These are phyloP conservation scores for Cercospora zeina DNA, from an alignment of 2,329 filamentous ascomycete species.

Conservation along the genomic window DNA sequence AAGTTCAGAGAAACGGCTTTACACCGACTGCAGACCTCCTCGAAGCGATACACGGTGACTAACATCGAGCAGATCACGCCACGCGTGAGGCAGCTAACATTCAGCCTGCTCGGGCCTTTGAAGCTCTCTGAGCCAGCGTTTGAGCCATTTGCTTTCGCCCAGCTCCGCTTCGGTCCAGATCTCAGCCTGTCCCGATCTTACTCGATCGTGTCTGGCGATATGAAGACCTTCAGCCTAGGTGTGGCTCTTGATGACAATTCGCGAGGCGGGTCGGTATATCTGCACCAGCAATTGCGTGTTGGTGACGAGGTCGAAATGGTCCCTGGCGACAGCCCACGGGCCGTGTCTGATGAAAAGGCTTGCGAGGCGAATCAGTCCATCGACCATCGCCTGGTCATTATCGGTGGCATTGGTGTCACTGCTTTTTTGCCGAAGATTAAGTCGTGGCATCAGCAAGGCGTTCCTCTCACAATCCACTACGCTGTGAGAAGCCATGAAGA, in stretches of 20 bases:
- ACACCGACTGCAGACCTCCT: conserved; percentile 40
- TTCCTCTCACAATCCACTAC: conserved; percentile 59
- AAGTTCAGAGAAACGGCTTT: conserved; percentile 16
- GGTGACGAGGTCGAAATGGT: conserved; percentile 54
- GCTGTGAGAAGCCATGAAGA: conserved; percentile 56
- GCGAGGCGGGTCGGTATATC: conserved; percentile 61
- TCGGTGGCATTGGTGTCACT: conserved; percentile 66
- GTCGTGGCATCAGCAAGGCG: conserved; percentile 32
- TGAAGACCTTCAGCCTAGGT: conserved; percentile 57
- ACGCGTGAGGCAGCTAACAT: conserved; percentile 20
- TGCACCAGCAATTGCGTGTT: conserved; percentile 53
- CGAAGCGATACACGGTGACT: conserved; percentile 32
- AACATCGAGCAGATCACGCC: conserved; percentile 8
- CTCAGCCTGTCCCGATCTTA: conserved; percentile 57
- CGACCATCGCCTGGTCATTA: conserved; percentile 64
- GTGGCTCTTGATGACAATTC: conserved; percentile 57
- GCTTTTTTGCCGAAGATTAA: conserved; percentile 59
- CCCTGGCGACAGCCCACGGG: conserved; percentile 13
- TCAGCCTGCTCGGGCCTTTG: conserved; percentile 8
- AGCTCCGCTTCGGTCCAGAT: conserved; percentile 58
- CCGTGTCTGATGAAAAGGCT: conserved; percentile 24
- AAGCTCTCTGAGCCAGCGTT: conserved; percentile 35
- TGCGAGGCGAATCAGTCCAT: conserved; percentile 36
- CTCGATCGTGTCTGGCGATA: conserved; percentile 58
- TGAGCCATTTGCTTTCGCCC: conserved; percentile 56